Conservation (phyloP, 2,329 filamentous ascomycete species). For the Chrysoporthe deuterocubensis region DNA sequence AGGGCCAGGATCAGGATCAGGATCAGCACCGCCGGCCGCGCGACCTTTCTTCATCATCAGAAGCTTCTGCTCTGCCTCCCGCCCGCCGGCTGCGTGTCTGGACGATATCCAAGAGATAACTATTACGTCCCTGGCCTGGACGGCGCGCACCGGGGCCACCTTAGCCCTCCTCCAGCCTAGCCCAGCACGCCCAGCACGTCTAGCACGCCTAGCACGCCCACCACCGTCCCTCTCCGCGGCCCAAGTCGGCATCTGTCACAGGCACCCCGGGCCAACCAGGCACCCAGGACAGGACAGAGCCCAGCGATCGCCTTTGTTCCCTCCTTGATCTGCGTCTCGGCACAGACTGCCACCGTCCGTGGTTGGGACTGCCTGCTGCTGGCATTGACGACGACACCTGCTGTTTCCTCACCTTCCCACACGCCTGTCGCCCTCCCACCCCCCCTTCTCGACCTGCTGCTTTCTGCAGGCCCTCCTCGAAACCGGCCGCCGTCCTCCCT, state of each 20-base stretch:
- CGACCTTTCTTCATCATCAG: background rate
- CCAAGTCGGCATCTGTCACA: background rate
- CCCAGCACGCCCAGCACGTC: background rate
- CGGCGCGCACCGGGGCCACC: background rate
- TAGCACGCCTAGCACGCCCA: background rate
- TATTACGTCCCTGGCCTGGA: background rate
- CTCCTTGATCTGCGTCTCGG: constrained; percentile 10
- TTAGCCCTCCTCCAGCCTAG: background rate
- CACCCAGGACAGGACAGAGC: background rate
- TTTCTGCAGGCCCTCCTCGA: background rate
- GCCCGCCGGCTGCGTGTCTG: background rate
- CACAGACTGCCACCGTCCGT: background rate
- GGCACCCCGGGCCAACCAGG: background rate
- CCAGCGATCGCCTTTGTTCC: constrained; percentile 5
- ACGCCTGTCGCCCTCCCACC: background rate
- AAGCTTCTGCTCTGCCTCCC: background rate
- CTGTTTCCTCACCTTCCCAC: background rate
- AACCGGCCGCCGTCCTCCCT: background rate
- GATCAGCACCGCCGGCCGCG: constrained; percentile 1
- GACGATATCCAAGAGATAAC: background rate
- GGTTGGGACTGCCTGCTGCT: background rate
- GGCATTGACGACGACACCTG: constrained; percentile 1
- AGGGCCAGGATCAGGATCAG: background rate
- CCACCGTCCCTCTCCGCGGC: background rate
- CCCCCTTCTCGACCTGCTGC: background rate